Evolutionary conservation across 495 filamentous ascomycete species (phyloP), one percentile per base, ranked within the genome.

Genomic region (Penicillium longicatenatum): DNA sequence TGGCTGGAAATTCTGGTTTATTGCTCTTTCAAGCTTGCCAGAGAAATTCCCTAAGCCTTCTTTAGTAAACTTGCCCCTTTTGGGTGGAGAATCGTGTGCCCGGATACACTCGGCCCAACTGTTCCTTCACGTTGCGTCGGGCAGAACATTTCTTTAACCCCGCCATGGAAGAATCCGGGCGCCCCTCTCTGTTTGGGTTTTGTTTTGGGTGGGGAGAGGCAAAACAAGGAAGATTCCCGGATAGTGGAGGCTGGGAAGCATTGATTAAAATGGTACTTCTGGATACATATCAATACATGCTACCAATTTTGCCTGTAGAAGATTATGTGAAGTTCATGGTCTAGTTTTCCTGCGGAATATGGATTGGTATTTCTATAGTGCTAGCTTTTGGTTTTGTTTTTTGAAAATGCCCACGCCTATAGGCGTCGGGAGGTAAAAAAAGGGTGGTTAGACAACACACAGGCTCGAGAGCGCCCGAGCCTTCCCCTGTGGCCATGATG

Each of bases 341-440:
- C 12, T 24, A 39, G 29, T 26, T 24, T 43, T 30, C 30, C 37
- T 35, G 42, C 53, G 47, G 41, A 43, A 24, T 14, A n/a, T 57
- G 33, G 33, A 48, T 59, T 62, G 47, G 30, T 50, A 59, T 66
- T 61, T 60, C 59, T 68, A 68, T 67, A 48, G 58, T 64, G 66
- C 58, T 64, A 60, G 56, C 60, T 67, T 63, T 68, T 68, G 50
- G 2, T 39, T 48, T 53, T 21, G 29, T 33, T 26, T 43, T 53
- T 53, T n/a, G 37, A 42, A 39, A n/a, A 51, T 53, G 33, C 48
- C 10, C 55, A 54, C 42, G 29, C 45, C 48, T 47, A 17, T n/a
- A 26, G 41, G 54, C 19, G 30, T 29, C 52, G 56, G 56, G 57
- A 54, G 37, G 45, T 57, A 57, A 57, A 52, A 50, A 43, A 37